These are phyloP conservation scores for Suhomyces sp. DNA, from an alignment of 805 yeast species.

Conservation along the genomic window DNA sequence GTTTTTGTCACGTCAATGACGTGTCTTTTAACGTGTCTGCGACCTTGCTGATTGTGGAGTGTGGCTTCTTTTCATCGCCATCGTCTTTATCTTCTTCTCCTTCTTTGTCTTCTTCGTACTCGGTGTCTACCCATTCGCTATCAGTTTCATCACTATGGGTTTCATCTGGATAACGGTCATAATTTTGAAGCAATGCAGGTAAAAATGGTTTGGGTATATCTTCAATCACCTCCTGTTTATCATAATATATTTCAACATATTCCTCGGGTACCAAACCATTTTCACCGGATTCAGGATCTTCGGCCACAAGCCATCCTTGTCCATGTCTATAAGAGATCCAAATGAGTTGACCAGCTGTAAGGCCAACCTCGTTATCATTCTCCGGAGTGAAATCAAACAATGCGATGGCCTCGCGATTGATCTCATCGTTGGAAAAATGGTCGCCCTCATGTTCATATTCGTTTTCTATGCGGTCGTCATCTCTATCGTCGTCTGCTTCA, in stretches of 20 bases:
- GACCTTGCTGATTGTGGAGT: no score
- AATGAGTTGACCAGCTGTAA: slow-evolving; percentile 77
- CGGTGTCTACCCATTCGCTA: slow-evolving; percentile 29
- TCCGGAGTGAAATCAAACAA: slow-evolving; percentile 89
- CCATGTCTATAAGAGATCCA: slow-evolving; percentile 91
- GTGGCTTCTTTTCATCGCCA: no score
- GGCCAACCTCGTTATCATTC: slow-evolving; percentile 84
- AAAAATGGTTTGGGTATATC: slow-evolving; percentile 49
- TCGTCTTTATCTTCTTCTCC: slow-evolving; percentile 9
- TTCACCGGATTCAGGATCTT: slow-evolving; percentile 68
- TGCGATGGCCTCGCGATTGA: slow-evolving; percentile 70
- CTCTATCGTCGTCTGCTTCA: slow-evolving; percentile 8
- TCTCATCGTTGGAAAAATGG: slow-evolving; percentile 29
- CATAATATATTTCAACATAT: slow-evolving; percentile 62
- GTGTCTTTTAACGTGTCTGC: no score
- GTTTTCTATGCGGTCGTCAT: slow-evolving; percentile 8
- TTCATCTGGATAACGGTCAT: slow-evolving; percentile 6
- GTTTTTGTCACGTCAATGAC: no score
- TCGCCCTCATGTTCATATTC: slow-evolving; percentile 5
- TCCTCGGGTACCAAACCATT: slow-evolving; percentile 96
- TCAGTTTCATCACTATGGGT: slow-evolving; percentile 21
- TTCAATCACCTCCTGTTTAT: slow-evolving; percentile 27
- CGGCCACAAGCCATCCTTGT: slow-evolving; percentile 98
- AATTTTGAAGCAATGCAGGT: slow-evolving; percentile 31
- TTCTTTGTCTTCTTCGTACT: slow-evolving; percentile 25